Conservation (phyloP, 2,329 filamentous ascomycete genomes). For the Acrodontium crateriforme region DNA sequence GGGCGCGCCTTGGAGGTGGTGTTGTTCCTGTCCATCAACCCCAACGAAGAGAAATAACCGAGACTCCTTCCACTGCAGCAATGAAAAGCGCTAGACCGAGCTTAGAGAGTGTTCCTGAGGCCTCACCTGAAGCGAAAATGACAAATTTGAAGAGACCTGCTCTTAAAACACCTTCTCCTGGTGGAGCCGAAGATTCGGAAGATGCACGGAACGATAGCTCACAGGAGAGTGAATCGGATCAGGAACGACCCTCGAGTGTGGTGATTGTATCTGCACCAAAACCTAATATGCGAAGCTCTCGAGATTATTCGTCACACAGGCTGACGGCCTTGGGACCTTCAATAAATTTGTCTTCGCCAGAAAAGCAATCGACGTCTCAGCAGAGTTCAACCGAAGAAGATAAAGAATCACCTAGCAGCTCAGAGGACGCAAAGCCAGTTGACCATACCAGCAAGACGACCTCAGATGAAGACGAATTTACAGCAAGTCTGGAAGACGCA, state of each 20-base stretch:
- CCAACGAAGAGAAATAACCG: conserved; percentile 9
- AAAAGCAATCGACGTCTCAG: too few relatives aligned
- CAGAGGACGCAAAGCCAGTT: too few relatives aligned
- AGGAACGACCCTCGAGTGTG: neutral
- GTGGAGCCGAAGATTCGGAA: neutral
- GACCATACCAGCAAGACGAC: too few relatives aligned
- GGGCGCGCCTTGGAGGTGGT: conserved; percentile 82
- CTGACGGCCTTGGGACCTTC: too few relatives aligned
- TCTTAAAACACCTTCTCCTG: neutral
- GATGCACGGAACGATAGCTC: neutral
- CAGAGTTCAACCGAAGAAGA: too few relatives aligned
- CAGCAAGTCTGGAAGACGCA: conserved; percentile 1
- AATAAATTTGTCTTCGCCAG: too few relatives aligned
- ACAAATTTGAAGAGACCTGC: too few relatives aligned
- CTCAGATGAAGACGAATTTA: too few relatives aligned
- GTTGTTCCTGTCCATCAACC: conserved; percentile 69
- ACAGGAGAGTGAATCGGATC: neutral
- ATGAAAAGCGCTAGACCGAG: conserved; percentile 5
- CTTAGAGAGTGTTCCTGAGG: conserved; percentile 5
- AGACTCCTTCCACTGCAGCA: conserved; percentile 3
- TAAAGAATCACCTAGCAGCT: too few relatives aligned
- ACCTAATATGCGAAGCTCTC: neutral
- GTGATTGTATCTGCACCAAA: neutral
- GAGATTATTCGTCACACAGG: too few relatives aligned
- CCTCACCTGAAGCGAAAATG: neutral